phyloP scores from a whole-genome alignment of 148 eudicot genomes.

The Fagopyrum esculentum region DNA sequence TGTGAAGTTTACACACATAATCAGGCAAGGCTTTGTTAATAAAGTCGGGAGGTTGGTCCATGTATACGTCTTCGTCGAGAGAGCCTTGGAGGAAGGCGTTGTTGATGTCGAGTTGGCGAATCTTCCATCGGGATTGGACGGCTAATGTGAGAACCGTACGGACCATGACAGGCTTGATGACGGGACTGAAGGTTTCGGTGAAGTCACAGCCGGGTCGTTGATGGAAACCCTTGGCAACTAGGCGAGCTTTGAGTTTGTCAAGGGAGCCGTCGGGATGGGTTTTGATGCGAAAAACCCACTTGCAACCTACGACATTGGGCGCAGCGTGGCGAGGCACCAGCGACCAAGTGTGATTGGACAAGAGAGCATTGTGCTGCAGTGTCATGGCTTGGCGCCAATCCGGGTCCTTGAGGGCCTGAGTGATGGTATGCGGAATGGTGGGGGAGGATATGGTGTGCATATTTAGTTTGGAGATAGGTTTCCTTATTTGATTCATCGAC shows the following conservation, averaged over 20 bases:
- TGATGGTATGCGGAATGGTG: background rate
- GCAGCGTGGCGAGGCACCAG: background rate
- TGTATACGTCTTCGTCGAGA: background rate
- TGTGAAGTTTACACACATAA: background rate
- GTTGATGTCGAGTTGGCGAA: background rate
- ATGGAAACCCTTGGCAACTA: background rate
- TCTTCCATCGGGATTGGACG: background rate
- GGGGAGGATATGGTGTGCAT: background rate
- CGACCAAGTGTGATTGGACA: background rate
- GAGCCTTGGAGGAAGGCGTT: background rate
- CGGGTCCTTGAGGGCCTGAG: background rate
- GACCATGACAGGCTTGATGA: background rate
- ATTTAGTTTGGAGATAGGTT: background rate
- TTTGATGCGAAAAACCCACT: background rate
- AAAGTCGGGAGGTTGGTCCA: background rate
- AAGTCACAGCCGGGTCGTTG: too few species aligned
- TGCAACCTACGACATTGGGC: background rate
- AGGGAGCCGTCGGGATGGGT: background rate
- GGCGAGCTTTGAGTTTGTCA: background rate
- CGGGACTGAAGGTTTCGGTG: too few species aligned
- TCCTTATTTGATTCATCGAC: background rate
- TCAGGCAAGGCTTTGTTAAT: background rate
- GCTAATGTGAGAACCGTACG: background rate
- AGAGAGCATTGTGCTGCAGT: background rate
- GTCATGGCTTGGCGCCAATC: background rate